Percentiles rank a stretch among this genome's conserved stretches.
phyloP scores from a whole-genome alignment of 176 grass and related monocot genomes.

The Urochloa ruziziensis region DNA sequence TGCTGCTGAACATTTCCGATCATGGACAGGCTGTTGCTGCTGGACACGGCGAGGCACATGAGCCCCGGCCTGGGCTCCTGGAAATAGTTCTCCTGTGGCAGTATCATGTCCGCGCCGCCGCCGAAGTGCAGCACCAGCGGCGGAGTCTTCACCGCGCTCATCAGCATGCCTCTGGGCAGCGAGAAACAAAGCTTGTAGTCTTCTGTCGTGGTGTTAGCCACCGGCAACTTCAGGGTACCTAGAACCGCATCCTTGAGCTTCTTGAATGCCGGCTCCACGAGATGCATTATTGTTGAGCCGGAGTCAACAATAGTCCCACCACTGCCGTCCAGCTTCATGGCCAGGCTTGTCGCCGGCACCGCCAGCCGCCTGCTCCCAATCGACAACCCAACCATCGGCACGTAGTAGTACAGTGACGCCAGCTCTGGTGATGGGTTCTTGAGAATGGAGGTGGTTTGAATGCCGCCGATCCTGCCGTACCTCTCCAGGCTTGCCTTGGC shows the following conservation, averaged over 20 bases:
- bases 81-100: constrained; percentile 44
- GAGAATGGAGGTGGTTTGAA: background rate
- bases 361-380: background rate
- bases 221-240: no score
- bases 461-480: background rate
- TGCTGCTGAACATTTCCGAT: constrained; percentile 62
- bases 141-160: constrained; percentile 15
- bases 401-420: background rate
- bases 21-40: background rate
- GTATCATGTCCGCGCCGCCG: constrained; percentile 22
- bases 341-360: no score
- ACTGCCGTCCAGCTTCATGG: constrained; percentile 34
- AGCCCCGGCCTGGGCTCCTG: background rate
- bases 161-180: background rate
- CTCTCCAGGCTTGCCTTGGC: no score
- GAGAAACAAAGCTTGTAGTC: constrained; percentile 40
- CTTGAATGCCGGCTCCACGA: no score
- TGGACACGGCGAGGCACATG: constrained; percentile 32
- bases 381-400: background rate
- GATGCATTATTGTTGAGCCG: background rate
- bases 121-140: constrained; percentile 50
- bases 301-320: constrained; percentile 36
- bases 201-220: background rate
- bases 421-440: background rate
- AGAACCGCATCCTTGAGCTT: no score